Base-by-base conservation (phyloP, 2,329 filamentous ascomycete species). In the Leptographium galeiforme region DNA sequence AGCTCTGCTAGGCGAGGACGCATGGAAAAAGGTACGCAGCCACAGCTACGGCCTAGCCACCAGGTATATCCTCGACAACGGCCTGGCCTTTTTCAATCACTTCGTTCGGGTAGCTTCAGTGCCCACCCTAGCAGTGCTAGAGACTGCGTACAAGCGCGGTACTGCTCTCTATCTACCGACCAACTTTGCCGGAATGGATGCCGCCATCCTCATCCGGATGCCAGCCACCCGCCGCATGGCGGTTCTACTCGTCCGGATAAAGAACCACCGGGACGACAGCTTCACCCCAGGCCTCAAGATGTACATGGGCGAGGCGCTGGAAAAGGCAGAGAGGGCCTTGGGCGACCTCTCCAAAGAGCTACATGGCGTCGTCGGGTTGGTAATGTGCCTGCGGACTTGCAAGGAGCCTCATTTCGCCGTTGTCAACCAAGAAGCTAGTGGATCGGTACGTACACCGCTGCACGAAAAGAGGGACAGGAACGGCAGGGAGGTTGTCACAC, bases 171-270 rank as follows among this genome's bases (percentile, higher is more conserved):
- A 49, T 53, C 39, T 53, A 4, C 51, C 45, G 6, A 11, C 14
- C 8, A 49, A 53, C 39, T 53, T 53, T 19, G 39, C 39, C n/a
- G 51, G 51, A 5, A 53, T 53, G 51, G 51, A 53, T 33, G 13
- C 49, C 7, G 52, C 47, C 5, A 50, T 53, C 19, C 52, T 46
- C 7, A n/a, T 53, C 34, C 50, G 50, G 4, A 19, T 47, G 19
- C 19, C 19, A 6, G 43, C 40, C 8, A 14, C 34, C 39, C 33
- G 52, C 32, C 46, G 14, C n/a, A 46, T 49, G 46, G 4, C 52
- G 2, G 32, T 53, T n/a, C 47, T 53, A 1, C 14, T 53, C 4
- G 38, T 50, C 11, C 52, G 50, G 13, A 32, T 53, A 32, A 53
- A 53, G 19, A 53, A 50, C 41, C 32, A 46, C 14, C 32, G 46